Evolutionary conservation across 2,329 filamentous ascomycete genomes (phyloP), one percentile per base, ranked within the genome.

Genomic region (Colletotrichum sp.): DNA sequence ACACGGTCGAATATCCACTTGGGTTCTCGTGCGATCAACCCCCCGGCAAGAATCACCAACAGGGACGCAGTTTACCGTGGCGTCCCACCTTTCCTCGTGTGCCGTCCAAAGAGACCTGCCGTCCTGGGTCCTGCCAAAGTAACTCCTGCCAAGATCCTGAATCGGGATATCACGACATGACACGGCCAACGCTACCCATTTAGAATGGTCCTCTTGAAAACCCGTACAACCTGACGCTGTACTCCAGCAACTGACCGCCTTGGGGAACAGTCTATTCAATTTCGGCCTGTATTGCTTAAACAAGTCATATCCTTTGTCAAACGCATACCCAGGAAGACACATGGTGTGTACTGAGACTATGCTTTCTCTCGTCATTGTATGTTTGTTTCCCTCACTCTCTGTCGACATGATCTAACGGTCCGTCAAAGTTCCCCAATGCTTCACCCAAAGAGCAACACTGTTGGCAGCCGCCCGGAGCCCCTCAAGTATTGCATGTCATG

Each of bases 381-480:
- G 36, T 43, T 43, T 43, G 16, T 18, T 18, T 10, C 7, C 36
- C 8, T 18, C 36, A 9, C 16, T 9, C 36, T 43, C 16, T 18
- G 16, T 43, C 8, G 9, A 43, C 36, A 43, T 9, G 4, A 43
- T 43, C 16, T 18, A 38, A 3, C 36, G 36, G 36, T 18, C 36
- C 4, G 36, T 38, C 1, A 38, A 43, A 43, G 9, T n/a, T 2
- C 2, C 36, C 8, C 0, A 3, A n/a, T n/a, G 38, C 18, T 43
- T n/a, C 18, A 43, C 9, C 18, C 38, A n/a, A n/a, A 48, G 9
- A n/a, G 1, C 18, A 7, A 7, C 38, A n/a, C 18, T 43, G 2
- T 43, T 12, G 9, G 38, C 9, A 43, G 2, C 38, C 38, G 3
- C 9, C 5, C 2, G 0, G 2, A 1, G 18, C 9, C 38, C 9